Conservation (phyloP, 148 eudicot species). For the Cornus controversa region DNA sequence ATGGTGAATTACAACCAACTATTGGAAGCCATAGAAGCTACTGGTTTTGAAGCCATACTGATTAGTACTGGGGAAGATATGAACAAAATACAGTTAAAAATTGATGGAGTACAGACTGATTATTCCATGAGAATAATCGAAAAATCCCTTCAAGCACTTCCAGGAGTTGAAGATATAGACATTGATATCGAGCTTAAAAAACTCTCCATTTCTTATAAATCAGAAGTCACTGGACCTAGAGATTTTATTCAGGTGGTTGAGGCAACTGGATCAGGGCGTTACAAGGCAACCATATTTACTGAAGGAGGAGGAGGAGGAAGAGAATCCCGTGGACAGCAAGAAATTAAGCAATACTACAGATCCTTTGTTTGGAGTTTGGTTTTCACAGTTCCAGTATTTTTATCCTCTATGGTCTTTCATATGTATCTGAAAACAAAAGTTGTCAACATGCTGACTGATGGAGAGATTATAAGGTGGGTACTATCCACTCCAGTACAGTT, state of each 20-base stretch:
- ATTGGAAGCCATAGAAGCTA: constrained; percentile 52
- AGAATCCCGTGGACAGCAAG: constrained; percentile 57
- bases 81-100: constrained; percentile 58
- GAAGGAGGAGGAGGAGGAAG: constrained; percentile 64
- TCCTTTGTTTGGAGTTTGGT: constrained; percentile 83
- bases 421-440: constrained; percentile 74
- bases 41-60: constrained; percentile 76
- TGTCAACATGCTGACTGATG: constrained; percentile 69
- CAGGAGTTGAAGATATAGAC: constrained; percentile 64
- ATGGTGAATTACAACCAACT: constrained; percentile 47
- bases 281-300: constrained; percentile 69
- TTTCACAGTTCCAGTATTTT: constrained; percentile 81
- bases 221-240: constrained; percentile 83
- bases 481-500: constrained; percentile 92
- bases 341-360: constrained; percentile 56
- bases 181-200: constrained; percentile 47
- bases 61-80: constrained; percentile 73
- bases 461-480: constrained; percentile 76
- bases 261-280: constrained; percentile 56
- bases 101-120: constrained; percentile 52
- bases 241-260: constrained; percentile 66
- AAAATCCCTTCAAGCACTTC: constrained; percentile 64
- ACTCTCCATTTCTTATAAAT: constrained; percentile 64
- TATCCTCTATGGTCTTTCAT: constrained; percentile 86
- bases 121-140: constrained; percentile 49